phyloP scores from a whole-genome alignment of 73 alveolate species.

The Stentor coeruleus region DNA sequence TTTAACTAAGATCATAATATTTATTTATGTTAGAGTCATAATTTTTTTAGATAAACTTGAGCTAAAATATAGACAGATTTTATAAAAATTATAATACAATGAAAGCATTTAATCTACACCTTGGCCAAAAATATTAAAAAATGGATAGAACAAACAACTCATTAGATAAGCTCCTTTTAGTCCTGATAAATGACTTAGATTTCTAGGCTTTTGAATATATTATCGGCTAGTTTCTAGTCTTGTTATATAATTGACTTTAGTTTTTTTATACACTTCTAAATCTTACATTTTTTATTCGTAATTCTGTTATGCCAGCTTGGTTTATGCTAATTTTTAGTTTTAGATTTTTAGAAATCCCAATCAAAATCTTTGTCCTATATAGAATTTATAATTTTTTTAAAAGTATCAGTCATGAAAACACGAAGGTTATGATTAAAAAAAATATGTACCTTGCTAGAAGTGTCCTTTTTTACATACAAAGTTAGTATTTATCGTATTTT shows the following conservation, averaged over 20 bases:
- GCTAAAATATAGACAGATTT: no score
- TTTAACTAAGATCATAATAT: no score
- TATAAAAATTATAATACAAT: no score
- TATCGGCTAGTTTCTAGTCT: not conserved
- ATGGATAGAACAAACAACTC: not conserved
- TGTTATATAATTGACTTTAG: no score
- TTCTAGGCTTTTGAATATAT: not conserved
- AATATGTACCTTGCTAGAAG: slow-evolving; percentile 1
- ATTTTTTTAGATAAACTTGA: no score
- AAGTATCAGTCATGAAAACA: not conserved
- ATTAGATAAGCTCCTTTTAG: not conserved
- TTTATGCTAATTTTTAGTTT: not conserved
- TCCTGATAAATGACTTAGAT: not conserved
- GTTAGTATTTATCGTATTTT: not conserved
- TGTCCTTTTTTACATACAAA: not conserved
- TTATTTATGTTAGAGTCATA: no score
- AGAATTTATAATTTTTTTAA: not conserved
- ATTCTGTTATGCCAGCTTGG: not conserved
- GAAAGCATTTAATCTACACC: no score
- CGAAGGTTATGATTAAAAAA: not conserved
- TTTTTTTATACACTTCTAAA: no score
- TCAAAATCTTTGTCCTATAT: not conserved
- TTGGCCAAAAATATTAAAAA: no score
- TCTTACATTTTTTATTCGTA: not conserved
- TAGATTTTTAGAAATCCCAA: not conserved